Base-by-base conservation (phyloP, 2,329 filamentous ascomycete genomes). In the Claviceps maximensis region DNA sequence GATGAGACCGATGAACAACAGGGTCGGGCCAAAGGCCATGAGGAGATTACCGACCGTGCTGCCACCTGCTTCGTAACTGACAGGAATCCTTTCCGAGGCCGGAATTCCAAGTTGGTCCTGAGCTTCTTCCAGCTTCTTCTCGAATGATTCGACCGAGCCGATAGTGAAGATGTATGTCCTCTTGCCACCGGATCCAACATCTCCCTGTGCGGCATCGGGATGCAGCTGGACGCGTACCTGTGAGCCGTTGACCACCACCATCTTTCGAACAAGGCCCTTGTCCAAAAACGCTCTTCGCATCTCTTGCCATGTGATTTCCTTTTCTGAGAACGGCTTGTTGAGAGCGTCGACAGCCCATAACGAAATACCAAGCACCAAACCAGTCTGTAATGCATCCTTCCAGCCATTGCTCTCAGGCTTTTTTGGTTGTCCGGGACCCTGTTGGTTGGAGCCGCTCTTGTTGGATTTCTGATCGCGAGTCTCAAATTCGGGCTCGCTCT, bases 231-330 rank as follows among this genome's bases (percentile, higher is more conserved):
- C 87, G 52, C 86, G 81, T 47, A 97, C 93, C 56, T 80, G 80
- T 15, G 66, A 66, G 61, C 81, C 83, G 58, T 83, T 80, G 60
- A 89, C 83, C 50, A 95, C 79, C 36, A 95, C 84, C 19, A 98
- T 78, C 73, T 90, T 96, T 71, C 96, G 87, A 21, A 98, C 90
- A 25, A 98, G 77, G 8, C 93, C 93, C 75, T 95, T 96, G 71
- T 96, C 89, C 56, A 98, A 76, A 75, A 95, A 97, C 33, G 89
- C 93, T 60, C 82, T 90, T 57, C 87, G 78, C 71, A 98, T 88
- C 71, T 98, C 93, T 71, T 98, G 90, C 88, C 89, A 98, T 53
- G 93, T 97, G 55, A 98, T 96, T 65, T 98, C 91, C 63, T 71
- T 70, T 58, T 75, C 72, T 4, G 69, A 69, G 57, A 74, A 71